These are phyloP conservation scores for Malassezia arunalokei DNA, from an alignment of 1,284 basidiomycete species.

Conservation along the genomic window DNA sequence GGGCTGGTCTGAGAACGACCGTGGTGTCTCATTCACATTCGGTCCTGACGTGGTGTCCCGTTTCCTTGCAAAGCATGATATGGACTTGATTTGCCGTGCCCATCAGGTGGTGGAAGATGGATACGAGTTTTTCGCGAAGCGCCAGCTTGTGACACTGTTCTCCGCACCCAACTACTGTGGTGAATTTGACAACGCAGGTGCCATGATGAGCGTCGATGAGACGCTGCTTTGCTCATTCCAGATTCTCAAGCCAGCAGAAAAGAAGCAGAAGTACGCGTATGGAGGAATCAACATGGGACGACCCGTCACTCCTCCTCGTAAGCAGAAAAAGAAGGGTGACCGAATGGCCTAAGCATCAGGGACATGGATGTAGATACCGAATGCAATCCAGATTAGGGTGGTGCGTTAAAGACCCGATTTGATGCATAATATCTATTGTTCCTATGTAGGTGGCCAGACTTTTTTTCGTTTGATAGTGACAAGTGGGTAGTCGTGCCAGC, in stretches of 20 bases:
- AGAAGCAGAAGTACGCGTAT: conserved; percentile 69
- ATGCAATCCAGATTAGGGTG: neutral
- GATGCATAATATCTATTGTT: no score
- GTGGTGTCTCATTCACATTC: conserved; percentile 96
- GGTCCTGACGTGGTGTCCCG: conserved; percentile 93
- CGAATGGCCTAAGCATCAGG: neutral
- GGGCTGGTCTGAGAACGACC: conserved; percentile 97
- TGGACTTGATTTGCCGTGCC: conserved; percentile 96
- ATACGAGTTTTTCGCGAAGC: conserved; percentile 97
- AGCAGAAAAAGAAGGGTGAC: conserved; percentile 49
- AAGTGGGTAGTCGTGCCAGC: no score
- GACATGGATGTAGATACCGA: conserved; percentile 17
- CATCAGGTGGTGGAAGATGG: conserved; percentile 99
- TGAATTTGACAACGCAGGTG: conserved; percentile 96
- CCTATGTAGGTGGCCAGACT: no score
- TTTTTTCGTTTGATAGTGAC: no score
- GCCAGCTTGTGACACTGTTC: conserved; percentile 91
- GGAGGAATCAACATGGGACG: conserved; percentile 47
- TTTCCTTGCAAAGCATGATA: conserved; percentile 94
- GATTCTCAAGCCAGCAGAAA: conserved; percentile 96
- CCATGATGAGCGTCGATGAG: conserved; percentile 99
- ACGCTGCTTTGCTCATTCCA: conserved; percentile 88
- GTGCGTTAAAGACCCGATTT: no score
- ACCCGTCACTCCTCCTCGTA: conserved; percentile 53
- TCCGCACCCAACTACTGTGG: conserved; percentile 96